Base-by-base conservation (phyloP, 2,329 filamentous ascomycete genomes). In the Fusarium buharicum region DNA sequence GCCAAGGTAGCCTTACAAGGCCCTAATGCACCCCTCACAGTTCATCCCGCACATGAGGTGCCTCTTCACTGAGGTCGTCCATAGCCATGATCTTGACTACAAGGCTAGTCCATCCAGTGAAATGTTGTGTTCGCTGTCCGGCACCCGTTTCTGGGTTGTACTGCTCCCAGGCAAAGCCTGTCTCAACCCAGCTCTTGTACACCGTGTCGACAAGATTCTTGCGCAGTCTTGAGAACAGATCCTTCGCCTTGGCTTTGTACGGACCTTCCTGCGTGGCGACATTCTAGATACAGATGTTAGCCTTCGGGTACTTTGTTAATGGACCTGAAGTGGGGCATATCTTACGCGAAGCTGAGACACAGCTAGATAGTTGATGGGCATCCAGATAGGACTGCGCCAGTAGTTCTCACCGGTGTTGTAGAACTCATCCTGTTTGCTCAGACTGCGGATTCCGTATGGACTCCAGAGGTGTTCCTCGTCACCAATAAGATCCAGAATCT, bases 71-170 rank as follows among this genome's bases (percentile, higher is more conserved):
- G 18, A 92, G 72, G 68, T 96, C 90, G 7, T 92, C 90, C 92
- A 99, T 94, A 41, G 87, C 87, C 93, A 98, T 97, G 67, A 99
- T 92, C 82, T 97, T 97, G 40, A 98, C 93, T 43, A 98, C 91
- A 77, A 98, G 81, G 75, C 92, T 97, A n/a, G 95, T 99, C 95
- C 95, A 99, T 46, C 95, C 95, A 0, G 95, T 97, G 75, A 99
- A 99, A 77, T 98, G 94, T 81, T 97, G 93, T 6, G 93, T 98
- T 37, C 95, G 85, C 81, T 98, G 94, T n/a, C 95, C 95, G 49
- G 86, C 85, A 40, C 95, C 95, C 4, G 92, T 96, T 70, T 97
- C 92, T 0, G 93, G 92, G 74, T 96, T 92, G 76, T 98, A 99
- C 79, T 99, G 95, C 78, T 99, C 95, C 94, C 94, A 99, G 0